A percentile compares a stretch with the other conserved stretches of the same genome.
phyloP scores from a whole-genome alignment of 352 stramenopile genomes.

The Globisporangium paroecandrum region DNA sequence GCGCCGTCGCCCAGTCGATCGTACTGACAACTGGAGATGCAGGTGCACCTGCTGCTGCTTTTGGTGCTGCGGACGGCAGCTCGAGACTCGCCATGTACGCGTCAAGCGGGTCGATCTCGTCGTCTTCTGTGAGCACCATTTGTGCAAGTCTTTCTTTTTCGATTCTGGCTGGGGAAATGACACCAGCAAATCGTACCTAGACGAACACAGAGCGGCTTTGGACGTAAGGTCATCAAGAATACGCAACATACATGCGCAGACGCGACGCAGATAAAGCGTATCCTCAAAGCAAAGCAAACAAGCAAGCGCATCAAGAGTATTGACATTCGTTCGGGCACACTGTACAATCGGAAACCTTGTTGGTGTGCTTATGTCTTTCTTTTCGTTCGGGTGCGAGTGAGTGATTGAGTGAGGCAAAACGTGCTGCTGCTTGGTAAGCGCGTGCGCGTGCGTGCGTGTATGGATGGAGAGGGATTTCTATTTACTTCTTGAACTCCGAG shows the following conservation, averaged over 20 bases:
- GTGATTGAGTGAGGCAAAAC: neutral
- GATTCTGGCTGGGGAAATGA: neutral
- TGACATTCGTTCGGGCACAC: neutral
- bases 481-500: conserved; percentile 72
- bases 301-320: neutral
- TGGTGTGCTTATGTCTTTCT: neutral
- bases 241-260: too few relatives aligned
- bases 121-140: conserved; percentile 20
- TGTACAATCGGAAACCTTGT: neutral
- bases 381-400: neutral
- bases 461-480: neutral
- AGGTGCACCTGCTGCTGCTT: neutral
- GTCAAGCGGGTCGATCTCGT: conserved; percentile 67
- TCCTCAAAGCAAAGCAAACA: too few relatives aligned
- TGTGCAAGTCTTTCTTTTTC: neutral
- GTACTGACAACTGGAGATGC: neutral
- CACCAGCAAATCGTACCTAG: neutral
- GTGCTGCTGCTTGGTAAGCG: neutral
- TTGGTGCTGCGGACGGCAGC: conserved; percentile 17
- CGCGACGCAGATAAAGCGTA: too few relatives aligned
- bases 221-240: too few relatives aligned
- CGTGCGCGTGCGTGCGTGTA: neutral
- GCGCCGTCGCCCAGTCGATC: conserved; percentile 10
- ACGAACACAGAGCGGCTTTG: too few relatives aligned
- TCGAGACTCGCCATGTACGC: conserved; percentile 75